phyloP scores from a whole-genome alignment of 805 yeast species.

The Lipomyces starkeyi region DNA sequence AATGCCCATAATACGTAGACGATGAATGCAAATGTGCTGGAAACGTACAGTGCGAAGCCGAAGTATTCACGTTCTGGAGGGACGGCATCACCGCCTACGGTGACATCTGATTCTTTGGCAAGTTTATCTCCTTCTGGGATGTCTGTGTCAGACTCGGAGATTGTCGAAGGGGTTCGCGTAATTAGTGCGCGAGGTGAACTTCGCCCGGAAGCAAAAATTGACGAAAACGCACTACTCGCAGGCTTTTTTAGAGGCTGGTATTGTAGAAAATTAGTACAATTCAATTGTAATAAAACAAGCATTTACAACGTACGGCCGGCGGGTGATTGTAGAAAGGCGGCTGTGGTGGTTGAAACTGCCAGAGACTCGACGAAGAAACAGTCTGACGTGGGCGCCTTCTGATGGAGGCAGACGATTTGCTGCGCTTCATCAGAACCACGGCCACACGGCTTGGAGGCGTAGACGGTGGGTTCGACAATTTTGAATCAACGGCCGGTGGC shows the following conservation, averaged over 20 bases:
- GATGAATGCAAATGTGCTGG: conserved; percentile 61
- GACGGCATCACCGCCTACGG: conserved; percentile 48
- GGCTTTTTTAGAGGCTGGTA: conserved; percentile 29
- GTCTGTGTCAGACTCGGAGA: conserved; percentile 38
- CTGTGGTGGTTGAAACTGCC: conserved; percentile 41
- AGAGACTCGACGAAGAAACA: conserved; percentile 22
- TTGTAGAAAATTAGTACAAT: background rate
- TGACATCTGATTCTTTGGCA: conserved; percentile 48
- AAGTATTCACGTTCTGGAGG: conserved; percentile 66
- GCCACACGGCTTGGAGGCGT: background rate
- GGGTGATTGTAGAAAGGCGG: conserved; percentile 42
- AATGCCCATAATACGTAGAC: conserved; percentile 77
- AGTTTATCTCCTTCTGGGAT: conserved; percentile 44
- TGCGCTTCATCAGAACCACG: conserved; percentile 26
- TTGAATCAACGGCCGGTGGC: background rate
- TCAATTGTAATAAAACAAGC: background rate
- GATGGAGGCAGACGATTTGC: conserved; percentile 34
- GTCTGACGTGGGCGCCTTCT: conserved; percentile 28
- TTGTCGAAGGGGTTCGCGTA: conserved; percentile 14
- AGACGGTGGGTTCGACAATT: background rate
- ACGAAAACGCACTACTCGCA: conserved; percentile 28
- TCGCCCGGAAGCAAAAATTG: conserved; percentile 36
- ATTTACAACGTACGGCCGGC: conserved; percentile 29
- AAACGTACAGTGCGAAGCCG: conserved; percentile 83
- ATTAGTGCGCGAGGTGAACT: conserved; percentile 28